Conservation (phyloP, 2,329 filamentous ascomycete genomes). For the Hirsutella rhossiliensis region DNA sequence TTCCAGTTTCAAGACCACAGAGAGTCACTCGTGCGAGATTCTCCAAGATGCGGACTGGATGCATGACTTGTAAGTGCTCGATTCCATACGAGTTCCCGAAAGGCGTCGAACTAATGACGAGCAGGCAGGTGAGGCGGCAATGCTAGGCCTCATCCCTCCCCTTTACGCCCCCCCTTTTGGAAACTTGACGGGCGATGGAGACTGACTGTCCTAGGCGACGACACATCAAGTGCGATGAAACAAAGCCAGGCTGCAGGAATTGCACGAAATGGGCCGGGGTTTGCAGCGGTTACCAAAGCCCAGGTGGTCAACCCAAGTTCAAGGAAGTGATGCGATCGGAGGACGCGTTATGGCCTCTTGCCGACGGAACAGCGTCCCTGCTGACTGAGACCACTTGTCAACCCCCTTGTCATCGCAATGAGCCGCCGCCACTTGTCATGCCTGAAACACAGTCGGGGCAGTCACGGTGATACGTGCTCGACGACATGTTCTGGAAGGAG, state of each 20-base stretch:
- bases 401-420: no score
- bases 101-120: not conserved
- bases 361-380: not conserved
- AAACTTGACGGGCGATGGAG: not conserved
- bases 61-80: constrained; percentile 17
- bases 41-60: constrained; percentile 18
- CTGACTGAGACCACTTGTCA: no score
- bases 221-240: constrained; percentile 24
- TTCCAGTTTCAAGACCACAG: constrained; percentile 4
- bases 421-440: not conserved
- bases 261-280: constrained; percentile 23
- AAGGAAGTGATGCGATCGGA: not conserved
- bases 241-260: constrained; percentile 19
- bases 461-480: constrained; percentile 12
- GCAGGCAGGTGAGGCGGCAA: constrained; percentile 15
- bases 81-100: not conserved
- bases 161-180: no score
- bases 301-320: not conserved
- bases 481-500: constrained; percentile 21
- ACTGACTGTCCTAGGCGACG: constrained; percentile 4
- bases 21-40: constrained; percentile 14
- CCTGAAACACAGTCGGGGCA: not conserved
- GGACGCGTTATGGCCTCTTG: not conserved
- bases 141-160: no score
- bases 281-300: constrained; percentile 18